phyloP scores from a whole-genome alignment of 2,329 filamentous ascomycete genomes.

The Mycosphaerelloides madeirae region DNA sequence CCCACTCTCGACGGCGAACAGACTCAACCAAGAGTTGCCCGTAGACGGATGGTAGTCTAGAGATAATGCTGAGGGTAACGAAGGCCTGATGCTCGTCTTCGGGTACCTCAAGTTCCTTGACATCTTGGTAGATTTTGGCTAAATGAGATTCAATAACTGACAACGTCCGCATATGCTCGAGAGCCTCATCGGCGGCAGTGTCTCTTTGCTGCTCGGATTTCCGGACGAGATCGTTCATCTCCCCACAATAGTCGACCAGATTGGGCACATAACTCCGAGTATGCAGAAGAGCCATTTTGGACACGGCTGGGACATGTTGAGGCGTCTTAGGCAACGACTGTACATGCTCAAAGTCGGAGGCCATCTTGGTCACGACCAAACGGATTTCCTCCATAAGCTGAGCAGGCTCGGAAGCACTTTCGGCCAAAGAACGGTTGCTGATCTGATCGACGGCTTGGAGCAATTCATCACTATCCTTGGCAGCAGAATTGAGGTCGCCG shows the following conservation, averaged over 20 bases:
- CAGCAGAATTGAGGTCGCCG: slow-evolving; percentile 39
- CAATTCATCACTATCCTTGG: slow-evolving; percentile 42
- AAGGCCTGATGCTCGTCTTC: slow-evolving; percentile 76
- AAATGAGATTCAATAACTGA: slow-evolving; percentile 74
- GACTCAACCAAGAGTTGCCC: slow-evolving; percentile 84
- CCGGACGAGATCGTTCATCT: slow-evolving; percentile 53
- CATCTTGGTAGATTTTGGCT: slow-evolving; percentile 64
- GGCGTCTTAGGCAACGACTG: slow-evolving; percentile 62
- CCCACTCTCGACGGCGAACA: slow-evolving; percentile 82
- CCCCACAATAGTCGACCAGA: slow-evolving; percentile 52
- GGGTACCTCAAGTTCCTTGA: slow-evolving; percentile 66
- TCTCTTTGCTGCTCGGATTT: slow-evolving; percentile 60
- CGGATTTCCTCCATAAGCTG: slow-evolving; percentile 80
- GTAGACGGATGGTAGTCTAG: slow-evolving; percentile 82
- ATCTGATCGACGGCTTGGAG: slow-evolving; percentile 42
- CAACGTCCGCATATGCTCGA: slow-evolving; percentile 75
- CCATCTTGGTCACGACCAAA: slow-evolving; percentile 78
- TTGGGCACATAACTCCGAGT: slow-evolving; percentile 60
- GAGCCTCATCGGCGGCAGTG: slow-evolving; percentile 58
- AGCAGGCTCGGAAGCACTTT: slow-evolving; percentile 51
- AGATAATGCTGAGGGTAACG: slow-evolving; percentile 72
- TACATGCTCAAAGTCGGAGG: slow-evolving; percentile 76
- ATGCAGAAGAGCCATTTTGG: slow-evolving; percentile 60
- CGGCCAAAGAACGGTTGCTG: slow-evolving; percentile 25
- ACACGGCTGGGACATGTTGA: slow-evolving; percentile 58